Percentiles rank a stretch among this genome's conserved stretches.
phyloP scores from a whole-genome alignment of 1,139 yeast species.

The Eremothecium coryli region DNA sequence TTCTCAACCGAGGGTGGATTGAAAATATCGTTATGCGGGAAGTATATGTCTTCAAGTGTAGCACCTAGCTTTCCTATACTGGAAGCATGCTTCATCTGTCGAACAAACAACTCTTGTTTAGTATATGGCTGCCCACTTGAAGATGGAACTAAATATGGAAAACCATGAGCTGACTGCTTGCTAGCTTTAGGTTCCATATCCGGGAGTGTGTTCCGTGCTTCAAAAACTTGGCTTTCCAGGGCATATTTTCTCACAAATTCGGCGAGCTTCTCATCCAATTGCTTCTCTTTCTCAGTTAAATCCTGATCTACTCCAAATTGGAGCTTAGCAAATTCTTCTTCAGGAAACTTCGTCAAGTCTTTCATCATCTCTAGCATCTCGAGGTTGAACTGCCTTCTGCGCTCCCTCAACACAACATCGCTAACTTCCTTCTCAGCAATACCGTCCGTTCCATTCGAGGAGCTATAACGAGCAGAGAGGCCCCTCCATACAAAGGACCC shows the following conservation, averaged over 20 bases:
- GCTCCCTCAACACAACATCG: constrained; percentile 15
- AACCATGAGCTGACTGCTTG: constrained; percentile 11
- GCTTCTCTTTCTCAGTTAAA: constrained; percentile 24
- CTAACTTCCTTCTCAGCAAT: constrained; percentile 6
- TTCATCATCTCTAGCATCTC: constrained; percentile 18
- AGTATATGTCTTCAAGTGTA: constrained; percentile 49
- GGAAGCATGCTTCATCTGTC: constrained; percentile 51
- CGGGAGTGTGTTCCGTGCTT: no score
- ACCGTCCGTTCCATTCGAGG: background rate
- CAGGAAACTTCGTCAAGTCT: constrained; percentile 17
- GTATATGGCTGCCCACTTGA: constrained; percentile 46
- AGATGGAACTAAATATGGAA: constrained; percentile 33
- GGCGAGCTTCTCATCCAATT: constrained; percentile 26
- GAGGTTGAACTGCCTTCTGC: constrained; percentile 24
- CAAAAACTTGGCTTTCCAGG: constrained; percentile 17
- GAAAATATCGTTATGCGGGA: constrained; percentile 58
- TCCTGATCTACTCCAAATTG: constrained; percentile 12
- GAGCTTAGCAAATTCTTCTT: constrained; percentile 14
- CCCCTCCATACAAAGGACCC: no score
- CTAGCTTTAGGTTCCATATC: constrained; percentile 8
- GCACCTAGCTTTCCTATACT: constrained; percentile 53
- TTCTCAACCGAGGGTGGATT: constrained; percentile 48
- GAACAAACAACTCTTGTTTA: constrained; percentile 62
- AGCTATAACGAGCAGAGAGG: no score
- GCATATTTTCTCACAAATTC: constrained; percentile 25